These are phyloP conservation scores for Santalum album DNA, from an alignment of 164 flowering plant species.

Conservation along the genomic window DNA sequence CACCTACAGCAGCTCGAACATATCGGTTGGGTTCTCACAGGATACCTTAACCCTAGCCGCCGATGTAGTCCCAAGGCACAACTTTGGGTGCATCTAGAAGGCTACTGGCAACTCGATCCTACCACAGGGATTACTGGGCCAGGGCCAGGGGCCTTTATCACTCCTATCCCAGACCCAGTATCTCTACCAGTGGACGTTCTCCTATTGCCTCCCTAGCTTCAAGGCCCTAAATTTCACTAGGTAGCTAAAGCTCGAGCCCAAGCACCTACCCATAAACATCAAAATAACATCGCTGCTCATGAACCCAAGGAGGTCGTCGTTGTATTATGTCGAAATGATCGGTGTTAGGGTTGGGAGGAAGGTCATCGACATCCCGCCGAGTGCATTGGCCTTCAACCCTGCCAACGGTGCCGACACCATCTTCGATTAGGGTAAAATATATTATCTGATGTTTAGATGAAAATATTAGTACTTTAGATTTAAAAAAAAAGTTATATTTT, in stretches of 20 bases:
- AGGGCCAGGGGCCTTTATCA: constrained; percentile 84
- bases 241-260: constrained; percentile 62
- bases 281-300: constrained; percentile 64
- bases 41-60: constrained; percentile 58
- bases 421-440: constrained; percentile 59
- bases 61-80: constrained; percentile 48
- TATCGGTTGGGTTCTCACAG: constrained; percentile 49
- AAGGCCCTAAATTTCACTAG: constrained; percentile 67
- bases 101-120: constrained; percentile 65
- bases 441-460: too few relatives aligned
- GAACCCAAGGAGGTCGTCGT: constrained; percentile 74
- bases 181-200: constrained; percentile 75
- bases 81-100: constrained; percentile 64
- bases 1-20: constrained; percentile 67
- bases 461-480: too few relatives aligned
- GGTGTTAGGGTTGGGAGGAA: constrained; percentile 57
- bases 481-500: too few relatives aligned
- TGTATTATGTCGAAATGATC: constrained; percentile 68
- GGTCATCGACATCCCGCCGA: constrained; percentile 48
- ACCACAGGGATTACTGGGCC: constrained; percentile 75
- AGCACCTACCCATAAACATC: constrained; percentile 62
- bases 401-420: constrained; percentile 84
- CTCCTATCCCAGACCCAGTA: constrained; percentile 52
- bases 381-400: constrained; percentile 62
- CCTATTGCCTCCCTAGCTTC: constrained; percentile 84